Base-by-base conservation (phyloP, 352 stramenopile species). In the Pythium rhizo-oryzae region DNA sequence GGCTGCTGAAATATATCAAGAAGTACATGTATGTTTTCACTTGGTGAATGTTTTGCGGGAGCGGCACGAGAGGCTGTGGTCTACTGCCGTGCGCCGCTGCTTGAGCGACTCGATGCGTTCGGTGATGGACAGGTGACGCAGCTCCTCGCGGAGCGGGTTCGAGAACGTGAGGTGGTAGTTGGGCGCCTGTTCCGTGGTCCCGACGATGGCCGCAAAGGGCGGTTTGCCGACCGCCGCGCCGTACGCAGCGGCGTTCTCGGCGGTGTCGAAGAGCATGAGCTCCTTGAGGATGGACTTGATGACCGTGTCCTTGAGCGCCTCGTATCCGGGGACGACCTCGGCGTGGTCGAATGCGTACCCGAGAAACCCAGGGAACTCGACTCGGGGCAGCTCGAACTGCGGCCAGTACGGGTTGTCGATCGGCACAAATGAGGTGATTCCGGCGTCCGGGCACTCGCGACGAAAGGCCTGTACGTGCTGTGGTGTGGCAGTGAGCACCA, bases 251-350 rank as follows among this genome's bases (percentile, higher is more conserved):
- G 81, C 79, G 43, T 86, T 69, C 21, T 82, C 79, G 1, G 62
- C 50, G 23, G 84, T 88, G 59, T 89, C 81, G 49, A 94, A 92
- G 19, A 91, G 70, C 76, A 91, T 85, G 59, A 92, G 79, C 37
- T 92, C 80, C 39, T 89, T 90, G 37, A 92, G 60, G 54, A 91
- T 92, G 7, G 81, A 88, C 58, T 90, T 91, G 53, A 86, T 74
- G 23, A 93, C 84, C 0, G 83, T 89, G 37, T 88, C 69, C 18
- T 89, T 81, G 19, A 92, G 72, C 12, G 66, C 59, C 25, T 92
- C 79, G 59, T 88, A 91, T 3, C 84, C 83, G 1, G 70, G 62
- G 2, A 85, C 71, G 66, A 92, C 82, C 21, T 67, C 74, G 11
- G 87, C 77, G 43, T 88, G 79, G 57, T 94, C 81, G 52, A 90